phyloP scores from a whole-genome alignment of 805 yeast species.

The Candida rishiriensis region DNA sequence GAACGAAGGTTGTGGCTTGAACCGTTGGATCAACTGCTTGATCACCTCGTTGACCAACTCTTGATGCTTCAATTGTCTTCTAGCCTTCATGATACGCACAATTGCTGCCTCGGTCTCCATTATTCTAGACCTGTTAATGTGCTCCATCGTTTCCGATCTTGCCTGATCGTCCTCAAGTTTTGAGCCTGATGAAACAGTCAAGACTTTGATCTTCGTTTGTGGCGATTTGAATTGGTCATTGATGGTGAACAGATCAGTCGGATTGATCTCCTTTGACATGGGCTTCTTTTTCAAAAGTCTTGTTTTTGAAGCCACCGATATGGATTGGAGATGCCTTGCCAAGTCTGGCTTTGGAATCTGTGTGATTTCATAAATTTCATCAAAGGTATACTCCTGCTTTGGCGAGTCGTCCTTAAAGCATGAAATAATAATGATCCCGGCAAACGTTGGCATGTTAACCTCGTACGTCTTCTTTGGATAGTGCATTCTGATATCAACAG shows the following conservation, averaged over 20 bases:
- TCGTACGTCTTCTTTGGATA: conserved; percentile 70
- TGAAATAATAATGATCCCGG: conserved; percentile 65
- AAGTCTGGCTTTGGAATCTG: conserved; percentile 71
- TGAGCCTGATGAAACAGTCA: conserved; percentile 52
- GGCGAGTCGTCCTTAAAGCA: conserved; percentile 57
- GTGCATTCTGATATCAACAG: conserved; percentile 70
- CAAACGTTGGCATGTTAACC: conserved; percentile 72
- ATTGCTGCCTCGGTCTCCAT: conserved; percentile 79
- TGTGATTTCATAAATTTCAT: conserved; percentile 61
- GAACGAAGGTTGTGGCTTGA: conserved; percentile 61
- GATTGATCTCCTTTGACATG: conserved; percentile 63
- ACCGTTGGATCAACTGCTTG: conserved; percentile 54
- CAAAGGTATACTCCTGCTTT: conserved; percentile 45
- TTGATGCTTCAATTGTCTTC: conserved; percentile 57
- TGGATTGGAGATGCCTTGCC: conserved; percentile 71
- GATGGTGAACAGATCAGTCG: conserved; percentile 58
- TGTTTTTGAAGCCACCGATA: conserved; percentile 78
- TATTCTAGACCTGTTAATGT: conserved; percentile 58
- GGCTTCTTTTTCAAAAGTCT: conserved; percentile 73
- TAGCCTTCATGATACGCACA: conserved; percentile 80
- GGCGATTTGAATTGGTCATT: conserved; percentile 69
- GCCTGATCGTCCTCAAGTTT: conserved; percentile 52
- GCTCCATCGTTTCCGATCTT: conserved; percentile 47
- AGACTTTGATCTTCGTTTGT: conserved; percentile 64
- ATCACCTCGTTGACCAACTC: conserved; percentile 64